Base-by-base conservation (phyloP, 768 basidiomycete species). In the Phlebiopsis flavidoalba region DNA sequence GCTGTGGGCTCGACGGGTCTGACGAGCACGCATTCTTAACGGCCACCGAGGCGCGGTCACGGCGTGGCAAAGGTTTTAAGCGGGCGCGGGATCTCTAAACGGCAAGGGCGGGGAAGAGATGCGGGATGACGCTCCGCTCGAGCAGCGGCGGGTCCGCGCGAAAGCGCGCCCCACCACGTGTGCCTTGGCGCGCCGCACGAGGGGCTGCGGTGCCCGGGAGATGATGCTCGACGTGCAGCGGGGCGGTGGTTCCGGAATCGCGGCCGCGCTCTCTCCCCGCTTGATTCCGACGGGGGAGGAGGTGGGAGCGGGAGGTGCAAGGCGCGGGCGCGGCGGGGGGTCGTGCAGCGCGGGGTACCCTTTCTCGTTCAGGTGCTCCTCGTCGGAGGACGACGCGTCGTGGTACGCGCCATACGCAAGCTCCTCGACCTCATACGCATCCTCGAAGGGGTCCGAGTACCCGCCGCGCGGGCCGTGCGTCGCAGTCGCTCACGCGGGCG, bases 91-190 rank as follows among this genome's bases (percentile, higher is more conserved):
- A 72, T 95, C 93, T 21, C 89, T 82, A 67, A 94, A 83, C 21
- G 91, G 86, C 11, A 69, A 66, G 68, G 58, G 73, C 11, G 62
- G 58, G 36, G 24, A 47, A 51, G 61, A 49, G 5, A 60, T 62
- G 45, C 64, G 12, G 11, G 40, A 12, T 3, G 40, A 43, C 73
- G 58, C 77, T 76, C 65, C 85, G 80, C 63, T 89, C 88, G 26
- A 88, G 77, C 53, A 90, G 76, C 36, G 83, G 81, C 17, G n/a
- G n/a, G 85, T 81, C 58, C 82, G 83, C 14, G 88, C 77, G 66
- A 95, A 86, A 2, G n/a, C 88, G 85, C n/a, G 8, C 79, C 73
- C 87, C 91, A 95, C 89, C 91, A 92, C 11, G 80, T 84, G 68
- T n/a, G n/a, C n/a, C n/a, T 90, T 84, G 46, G 83, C 86, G 7